These are phyloP conservation scores for Mycena alexandri DNA, from an alignment of 768 basidiomycete genomes.

Conservation along the genomic window DNA sequence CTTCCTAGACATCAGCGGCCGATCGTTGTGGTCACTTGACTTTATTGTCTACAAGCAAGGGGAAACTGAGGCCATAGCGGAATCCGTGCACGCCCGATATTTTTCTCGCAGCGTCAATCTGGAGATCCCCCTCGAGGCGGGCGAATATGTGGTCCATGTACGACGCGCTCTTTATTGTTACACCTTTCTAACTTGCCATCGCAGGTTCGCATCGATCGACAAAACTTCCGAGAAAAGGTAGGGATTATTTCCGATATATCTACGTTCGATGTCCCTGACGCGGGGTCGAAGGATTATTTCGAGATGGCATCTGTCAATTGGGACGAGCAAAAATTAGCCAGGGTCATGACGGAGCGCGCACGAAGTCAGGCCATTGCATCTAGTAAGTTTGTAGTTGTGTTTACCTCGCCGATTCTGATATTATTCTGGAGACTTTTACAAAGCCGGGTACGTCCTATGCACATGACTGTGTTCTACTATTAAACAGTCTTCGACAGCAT, in stretches of 20 bases:
- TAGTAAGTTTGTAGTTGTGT: constrained; percentile 35
- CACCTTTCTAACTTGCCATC: too few species aligned
- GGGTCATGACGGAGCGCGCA: constrained; percentile 38
- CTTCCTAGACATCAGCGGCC: constrained; percentile 55
- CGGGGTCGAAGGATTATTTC: constrained; percentile 47
- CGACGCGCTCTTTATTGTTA: background rate
- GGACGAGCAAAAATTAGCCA: constrained; percentile 46
- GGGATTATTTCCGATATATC: background rate
- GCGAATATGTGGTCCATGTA: constrained; percentile 59
- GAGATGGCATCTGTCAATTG: constrained; percentile 42
- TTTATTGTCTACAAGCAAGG: constrained; percentile 62
- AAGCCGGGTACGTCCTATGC: constrained; percentile 31
- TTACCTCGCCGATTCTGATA: too few species aligned
- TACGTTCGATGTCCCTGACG: background rate
- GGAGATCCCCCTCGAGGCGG: constrained; percentile 55
- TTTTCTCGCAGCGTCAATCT: constrained; percentile 53
- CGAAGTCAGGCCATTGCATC: constrained; percentile 38
- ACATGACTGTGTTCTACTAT: too few species aligned
- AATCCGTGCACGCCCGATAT: constrained; percentile 49
- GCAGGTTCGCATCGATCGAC: constrained; percentile 39
- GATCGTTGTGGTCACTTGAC: constrained; percentile 57
- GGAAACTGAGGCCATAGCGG: constrained; percentile 48
- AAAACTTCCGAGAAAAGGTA: constrained; percentile 22
- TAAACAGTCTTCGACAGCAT: too few species aligned
- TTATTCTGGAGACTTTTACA: constrained; percentile 40